Percentiles rank a stretch among this genome's conserved stretches.
These are phyloP conservation scores for Bruguiera sexangula DNA, from an alignment of 345 rosid species.

Conservation along the genomic window DNA sequence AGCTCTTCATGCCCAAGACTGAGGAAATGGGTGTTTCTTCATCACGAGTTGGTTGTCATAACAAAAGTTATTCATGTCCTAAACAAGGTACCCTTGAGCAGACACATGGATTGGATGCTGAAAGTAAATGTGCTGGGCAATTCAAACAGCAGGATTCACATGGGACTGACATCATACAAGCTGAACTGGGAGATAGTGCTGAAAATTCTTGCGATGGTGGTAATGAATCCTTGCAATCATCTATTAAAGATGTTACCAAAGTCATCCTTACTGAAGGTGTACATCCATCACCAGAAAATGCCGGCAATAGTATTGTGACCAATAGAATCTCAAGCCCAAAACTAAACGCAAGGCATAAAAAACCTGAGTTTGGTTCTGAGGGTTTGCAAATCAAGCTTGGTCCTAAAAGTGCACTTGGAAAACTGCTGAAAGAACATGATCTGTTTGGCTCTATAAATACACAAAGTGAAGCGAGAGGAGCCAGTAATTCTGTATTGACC, in stretches of 20 bases:
- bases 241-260: background rate
- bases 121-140: background rate
- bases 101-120: slow-evolving; percentile 11
- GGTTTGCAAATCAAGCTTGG: slow-evolving; percentile 4
- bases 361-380: background rate
- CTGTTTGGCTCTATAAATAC: slow-evolving; percentile 13
- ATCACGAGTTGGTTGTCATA: slow-evolving; percentile 15
- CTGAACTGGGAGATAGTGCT: slow-evolving; percentile 16
- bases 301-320: slow-evolving; percentile 10
- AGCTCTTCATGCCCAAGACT: slow-evolving; percentile 24
- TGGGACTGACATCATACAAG: slow-evolving; percentile 12
- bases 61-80: slow-evolving; percentile 6
- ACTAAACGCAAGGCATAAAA: too few species aligned
- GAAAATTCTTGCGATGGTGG: slow-evolving; percentile 20
- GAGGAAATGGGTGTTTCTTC: slow-evolving; percentile 27
- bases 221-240: background rate
- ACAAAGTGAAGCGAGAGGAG: slow-evolving; percentile 12
- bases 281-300: slow-evolving; percentile 14
- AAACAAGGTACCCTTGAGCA: slow-evolving; percentile 14
- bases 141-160: slow-evolving; percentile 13
- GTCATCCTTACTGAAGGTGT: background rate
- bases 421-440: slow-evolving; percentile 18
- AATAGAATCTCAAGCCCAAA: background rate
- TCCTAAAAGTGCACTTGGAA: slow-evolving; percentile 11
- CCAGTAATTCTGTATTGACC: slow-evolving; percentile 11